These are phyloP conservation scores for Heterobasidion parviporum DNA, from an alignment of 1,284 basidiomycete genomes.

Conservation along the genomic window DNA sequence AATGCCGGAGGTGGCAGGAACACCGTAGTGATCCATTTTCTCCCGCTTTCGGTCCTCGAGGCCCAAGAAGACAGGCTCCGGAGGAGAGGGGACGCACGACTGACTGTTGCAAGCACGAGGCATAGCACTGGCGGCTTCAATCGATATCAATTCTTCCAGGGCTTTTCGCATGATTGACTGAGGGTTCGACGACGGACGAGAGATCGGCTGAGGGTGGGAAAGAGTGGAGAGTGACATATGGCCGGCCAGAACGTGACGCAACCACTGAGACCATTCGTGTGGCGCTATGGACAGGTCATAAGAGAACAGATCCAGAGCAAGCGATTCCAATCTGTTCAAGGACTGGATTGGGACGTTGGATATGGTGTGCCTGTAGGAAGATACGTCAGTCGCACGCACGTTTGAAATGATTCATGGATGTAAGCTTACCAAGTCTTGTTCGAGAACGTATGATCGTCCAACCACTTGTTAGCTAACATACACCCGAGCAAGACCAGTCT, in stretches of 20 bases:
- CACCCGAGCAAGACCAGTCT: constrained; percentile 75
- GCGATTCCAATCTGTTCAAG: constrained; percentile 61
- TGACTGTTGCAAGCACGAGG: constrained; percentile 12
- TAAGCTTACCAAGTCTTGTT: constrained; percentile 80
- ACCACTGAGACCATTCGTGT: constrained; percentile 61
- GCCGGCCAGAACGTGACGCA: constrained; percentile 52
- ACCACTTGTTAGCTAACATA: constrained; percentile 87
- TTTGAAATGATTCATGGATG: background rate
- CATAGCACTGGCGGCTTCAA: constrained; percentile 23
- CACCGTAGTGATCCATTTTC: constrained; percentile 33
- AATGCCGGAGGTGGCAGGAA: constrained; percentile 21
- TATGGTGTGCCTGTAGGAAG: constrained; percentile 58
- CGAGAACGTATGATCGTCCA: constrained; percentile 88
- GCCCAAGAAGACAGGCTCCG: constrained; percentile 63
- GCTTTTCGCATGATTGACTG: constrained; percentile 56
- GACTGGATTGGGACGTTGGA: constrained; percentile 62
- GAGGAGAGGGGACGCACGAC: constrained; percentile 18
- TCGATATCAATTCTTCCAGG: constrained; percentile 60
- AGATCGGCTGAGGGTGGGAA: constrained; percentile 64
- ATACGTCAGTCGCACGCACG: background rate
- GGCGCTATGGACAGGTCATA: constrained; percentile 62
- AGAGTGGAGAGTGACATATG: constrained; percentile 54
- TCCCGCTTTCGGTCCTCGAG: constrained; percentile 54
- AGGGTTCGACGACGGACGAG: constrained; percentile 63
- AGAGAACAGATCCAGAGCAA: constrained; percentile 59